phyloP scores from a whole-genome alignment of 306 rosid genomes.

The Hippophae rhamnoides region DNA sequence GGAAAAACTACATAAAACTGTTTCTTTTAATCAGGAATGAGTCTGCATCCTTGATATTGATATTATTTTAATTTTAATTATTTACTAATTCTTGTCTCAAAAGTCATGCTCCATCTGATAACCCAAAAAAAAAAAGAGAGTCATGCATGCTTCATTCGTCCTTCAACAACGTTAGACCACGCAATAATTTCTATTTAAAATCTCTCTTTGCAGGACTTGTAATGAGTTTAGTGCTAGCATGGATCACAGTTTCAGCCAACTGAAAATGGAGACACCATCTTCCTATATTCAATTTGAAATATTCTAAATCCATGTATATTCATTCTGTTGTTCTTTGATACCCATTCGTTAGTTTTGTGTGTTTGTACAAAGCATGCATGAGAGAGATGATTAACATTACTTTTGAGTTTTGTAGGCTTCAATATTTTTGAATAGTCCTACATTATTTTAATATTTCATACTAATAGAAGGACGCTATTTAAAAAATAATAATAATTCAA shows the following conservation, averaged over 20 bases:
- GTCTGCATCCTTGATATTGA: no score
- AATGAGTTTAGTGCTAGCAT: conserved; percentile 20
- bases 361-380: not conserved
- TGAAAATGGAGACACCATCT: conserved; percentile 3
- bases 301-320: not conserved
- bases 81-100: no score
- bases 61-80: no score
- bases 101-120: no score
- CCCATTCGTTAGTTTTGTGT: not conserved
- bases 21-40: no score
- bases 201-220: conserved; percentile 32
- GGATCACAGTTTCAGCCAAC: conserved; percentile 23
- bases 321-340: not conserved
- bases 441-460: not conserved
- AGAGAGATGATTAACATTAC: conserved; percentile 3
- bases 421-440: not conserved
- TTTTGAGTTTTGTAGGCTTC: not conserved
- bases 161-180: not conserved
- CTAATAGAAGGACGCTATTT: not conserved
- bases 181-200: not conserved
- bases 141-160: no score
- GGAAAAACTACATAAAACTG: no score
- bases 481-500: no score
- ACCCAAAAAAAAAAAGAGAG: no score
- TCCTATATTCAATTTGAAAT: not conserved